Evolutionary conservation across 2,329 filamentous ascomycete genomes (phyloP).

Genomic region (Leptodontidium sp.): DNA sequence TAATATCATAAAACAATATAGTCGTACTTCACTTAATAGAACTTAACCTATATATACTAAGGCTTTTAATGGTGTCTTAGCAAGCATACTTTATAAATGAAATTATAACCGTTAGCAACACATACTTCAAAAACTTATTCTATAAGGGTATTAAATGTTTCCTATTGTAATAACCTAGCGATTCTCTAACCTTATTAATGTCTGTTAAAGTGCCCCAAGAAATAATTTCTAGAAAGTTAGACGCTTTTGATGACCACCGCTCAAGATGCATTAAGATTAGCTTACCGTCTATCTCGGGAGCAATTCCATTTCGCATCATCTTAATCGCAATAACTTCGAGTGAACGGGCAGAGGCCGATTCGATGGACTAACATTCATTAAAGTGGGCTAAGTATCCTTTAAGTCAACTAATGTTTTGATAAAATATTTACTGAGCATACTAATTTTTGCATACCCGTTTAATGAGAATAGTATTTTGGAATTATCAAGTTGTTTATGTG

Average conservation of each 20-base stretch:
- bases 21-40: conserved; percentile 1
- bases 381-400: conserved; percentile 6
- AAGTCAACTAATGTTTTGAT: conserved; percentile 3
- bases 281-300: not conserved
- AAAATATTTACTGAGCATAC: conserved; percentile 4
- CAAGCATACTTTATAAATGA: conserved; percentile 9
- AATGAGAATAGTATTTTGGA: not conserved
- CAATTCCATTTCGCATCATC: conserved; percentile 4
- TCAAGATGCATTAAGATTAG: not conserved
- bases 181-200: conserved; percentile 6
- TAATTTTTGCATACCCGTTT: conserved; percentile 1
- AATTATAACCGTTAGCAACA: conserved; percentile 1
- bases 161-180: not conserved
- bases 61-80: conserved; percentile 1
- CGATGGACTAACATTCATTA: not conserved
- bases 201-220: conserved; percentile 5
- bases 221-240: conserved; percentile 1
- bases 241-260: conserved; percentile 1
- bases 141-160: conserved; percentile 8
- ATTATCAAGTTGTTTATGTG: not conserved
- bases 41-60: not conserved
- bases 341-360: conserved; percentile 3
- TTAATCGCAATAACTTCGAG: conserved; percentile 4
- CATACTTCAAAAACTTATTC: conserved; percentile 6
- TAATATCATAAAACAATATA: conserved; percentile 6